Base-by-base conservation (phyloP, 2,329 filamentous ascomycete species). In the Colletotrichum liriopes region DNA sequence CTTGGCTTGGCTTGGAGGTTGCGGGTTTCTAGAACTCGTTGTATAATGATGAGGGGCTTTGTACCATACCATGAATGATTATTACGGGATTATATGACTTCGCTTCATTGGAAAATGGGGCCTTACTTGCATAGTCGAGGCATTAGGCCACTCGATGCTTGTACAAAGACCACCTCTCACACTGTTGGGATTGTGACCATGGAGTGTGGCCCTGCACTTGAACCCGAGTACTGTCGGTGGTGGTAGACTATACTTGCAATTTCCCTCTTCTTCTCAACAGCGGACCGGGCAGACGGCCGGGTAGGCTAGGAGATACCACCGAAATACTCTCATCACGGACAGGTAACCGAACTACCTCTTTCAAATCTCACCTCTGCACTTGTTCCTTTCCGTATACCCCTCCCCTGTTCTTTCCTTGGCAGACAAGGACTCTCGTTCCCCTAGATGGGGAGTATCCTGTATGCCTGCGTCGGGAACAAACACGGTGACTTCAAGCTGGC, bases 61-160 rank as follows among this genome's bases (percentile, higher is more conserved):
- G 47, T 63, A 52, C 23, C 60, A 63, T 52, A 41, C 37, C 41
- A 39, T 52, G 14, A 41, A 63, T 39, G 60, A 51, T 12, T 52
- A 35, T 23, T 14, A 51, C 47, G 59, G 59, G 11, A 51, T 16
- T 51, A 16, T 26, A 49, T 20, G 47, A 52, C 35, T 41, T 52
- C 18, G 18, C 5, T 49, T 52, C 49, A 9, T 20, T 52, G 14
- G 8, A 29, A 12, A 14, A 12, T 11, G 16, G 5, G 16, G 23
- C 12, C 3, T 20, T 18, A n/a, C 11, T 41, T 20, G 29, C 11
- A 11, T 39, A 18, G n/a, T 11, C 20, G 35, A 41, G 37, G n/a
- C 14, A 29, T n/a, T 4, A 41, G 14, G 14, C n/a, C 37, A 9
- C n/a, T 20, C 8, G n/a, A 26, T 41, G 35, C 35, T 11, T 26